Evolutionary conservation across 2,329 filamentous ascomycete genomes (phyloP).

Genomic region (Diaporthe ampelina): DNA sequence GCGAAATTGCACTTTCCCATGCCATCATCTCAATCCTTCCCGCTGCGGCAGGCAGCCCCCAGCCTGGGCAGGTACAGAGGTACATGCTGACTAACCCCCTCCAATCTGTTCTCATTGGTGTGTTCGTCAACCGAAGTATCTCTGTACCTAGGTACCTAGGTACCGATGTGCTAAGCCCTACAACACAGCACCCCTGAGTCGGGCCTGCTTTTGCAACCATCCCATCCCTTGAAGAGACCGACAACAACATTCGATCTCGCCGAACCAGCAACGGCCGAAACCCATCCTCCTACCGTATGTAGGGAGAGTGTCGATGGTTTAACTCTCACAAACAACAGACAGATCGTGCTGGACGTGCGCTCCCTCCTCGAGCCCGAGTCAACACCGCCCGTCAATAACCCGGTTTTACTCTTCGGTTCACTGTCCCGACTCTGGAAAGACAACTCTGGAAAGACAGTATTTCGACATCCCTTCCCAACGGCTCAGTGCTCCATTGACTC

Average conservation of each 20-base stretch:
- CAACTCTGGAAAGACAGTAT: not conserved
- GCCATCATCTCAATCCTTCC: slow-evolving; percentile 5
- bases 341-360: not conserved
- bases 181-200: slow-evolving; percentile 4
- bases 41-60: slow-evolving; percentile 6
- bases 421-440: not conserved
- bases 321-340: slow-evolving; percentile 8
- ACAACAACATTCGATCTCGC: not conserved
- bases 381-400: slow-evolving; percentile 3
- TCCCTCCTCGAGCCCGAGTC: slow-evolving; percentile 15
- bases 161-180: not conserved
- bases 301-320: not conserved
- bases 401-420: not conserved
- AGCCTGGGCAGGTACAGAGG: not conserved
- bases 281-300: not conserved
- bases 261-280: slow-evolving; percentile 1
- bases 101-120: too few species aligned
- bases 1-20: slow-evolving; percentile 34
- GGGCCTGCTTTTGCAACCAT: slow-evolving; percentile 14
- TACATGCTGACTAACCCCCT: slow-evolving; percentile 6
- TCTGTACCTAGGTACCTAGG: not conserved
- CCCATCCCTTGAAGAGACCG: slow-evolving; percentile 9
- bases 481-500: not conserved
- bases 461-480: slow-evolving; percentile 13
- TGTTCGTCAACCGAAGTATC: not conserved